Percentiles rank a stretch among this genome's conserved stretches.
These are phyloP conservation scores for Boletus coccyginus DNA, from an alignment of 768 basidiomycete genomes.

Conservation along the genomic window DNA sequence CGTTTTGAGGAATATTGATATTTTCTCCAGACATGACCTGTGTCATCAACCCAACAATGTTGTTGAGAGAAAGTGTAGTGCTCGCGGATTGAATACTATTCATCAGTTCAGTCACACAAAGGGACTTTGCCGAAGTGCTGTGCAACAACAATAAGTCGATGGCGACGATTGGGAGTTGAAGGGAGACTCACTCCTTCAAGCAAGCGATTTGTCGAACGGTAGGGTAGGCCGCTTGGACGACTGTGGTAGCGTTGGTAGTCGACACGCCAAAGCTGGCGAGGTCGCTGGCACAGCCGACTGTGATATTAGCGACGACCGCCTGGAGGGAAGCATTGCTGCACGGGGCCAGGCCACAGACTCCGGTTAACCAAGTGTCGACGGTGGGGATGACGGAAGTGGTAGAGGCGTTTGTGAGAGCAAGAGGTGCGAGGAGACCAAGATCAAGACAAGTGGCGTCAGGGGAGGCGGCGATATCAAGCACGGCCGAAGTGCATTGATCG, in stretches of 20 bases:
- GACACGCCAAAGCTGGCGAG: slow-evolving; percentile 28
- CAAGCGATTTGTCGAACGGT: slow-evolving; percentile 54
- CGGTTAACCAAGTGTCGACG: slow-evolving; percentile 59
- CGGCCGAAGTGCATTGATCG: slow-evolving; percentile 43
- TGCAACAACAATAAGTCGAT: not conserved
- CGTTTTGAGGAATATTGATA: slow-evolving; percentile 30
- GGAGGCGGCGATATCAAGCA: slow-evolving; percentile 43
- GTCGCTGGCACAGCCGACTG: slow-evolving; percentile 47
- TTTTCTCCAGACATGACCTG: slow-evolving; percentile 4
- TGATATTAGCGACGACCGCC: slow-evolving; percentile 50
- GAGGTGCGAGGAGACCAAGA: slow-evolving; percentile 30
- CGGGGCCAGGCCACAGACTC: slow-evolving; percentile 47
- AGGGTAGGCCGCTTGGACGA: slow-evolving; percentile 47
- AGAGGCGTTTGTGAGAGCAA: slow-evolving; percentile 24
- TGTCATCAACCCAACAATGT: slow-evolving; percentile 14
- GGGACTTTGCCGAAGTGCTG: slow-evolving; percentile 37
- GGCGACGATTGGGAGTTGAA: not conserved
- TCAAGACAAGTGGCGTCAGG: slow-evolving; percentile 40
- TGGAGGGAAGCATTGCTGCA: slow-evolving; percentile 64
- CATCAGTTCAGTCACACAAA: slow-evolving; percentile 60
- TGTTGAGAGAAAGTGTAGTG: slow-evolving; percentile 19
- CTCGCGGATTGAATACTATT: slow-evolving; percentile 45
- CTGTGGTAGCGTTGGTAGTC: slow-evolving; percentile 11
- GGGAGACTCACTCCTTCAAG: slow-evolving; percentile 56
- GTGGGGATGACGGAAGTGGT: slow-evolving; percentile 37